Evolutionary conservation across 495 filamentous ascomycete species (phyloP), one percentile per base, ranked within the genome.

Genomic region (Letharia lupina): DNA sequence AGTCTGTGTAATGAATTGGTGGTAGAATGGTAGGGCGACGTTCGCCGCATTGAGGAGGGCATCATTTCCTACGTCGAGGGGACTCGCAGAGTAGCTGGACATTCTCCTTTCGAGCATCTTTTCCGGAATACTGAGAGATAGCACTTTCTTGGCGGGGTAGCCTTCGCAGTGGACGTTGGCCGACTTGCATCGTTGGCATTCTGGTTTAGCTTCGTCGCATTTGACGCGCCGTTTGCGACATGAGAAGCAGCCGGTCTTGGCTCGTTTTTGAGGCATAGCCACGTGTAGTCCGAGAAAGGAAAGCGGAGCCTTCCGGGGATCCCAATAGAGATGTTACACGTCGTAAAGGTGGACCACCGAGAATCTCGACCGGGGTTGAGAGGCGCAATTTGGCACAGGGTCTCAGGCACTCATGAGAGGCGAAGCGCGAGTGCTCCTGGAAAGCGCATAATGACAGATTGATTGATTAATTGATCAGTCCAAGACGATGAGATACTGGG

Each of bases 91-190:
- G 13, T 56, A 33, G 4, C 0, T 18, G 31, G 52, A 56, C 31
- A 56, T 18, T 35, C 52, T 33, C 31, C 52, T 56, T 56, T 56
- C 52, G 28, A 33, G 28, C 52, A 9, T 56, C 31, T 56, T 56
- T 8, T 33, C 12, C 7, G 52, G 28, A 12, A 56, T 4, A 18
- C 7, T 35, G 52, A 12, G 31, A 18, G 12, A 15, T 9, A 56
- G 13, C 10, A 56, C 1, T 10, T 56, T 56, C 9, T 56, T 56
- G 52, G 52, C 52, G 52, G 52, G 52, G 52, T 56, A 56, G 13
- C 52, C 52, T 56, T 56, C 52, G 28, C 52, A 56, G 28, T 56
- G 52, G 52, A 56, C 52, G 28, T 56, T 56, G 52, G 52, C 52
- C 4, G 52, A 56, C 15, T 56, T 56, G 52, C 52, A 56, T 56